Conservation (phyloP, 345 rosid genomes). For the Arabis hirsuta region DNA sequence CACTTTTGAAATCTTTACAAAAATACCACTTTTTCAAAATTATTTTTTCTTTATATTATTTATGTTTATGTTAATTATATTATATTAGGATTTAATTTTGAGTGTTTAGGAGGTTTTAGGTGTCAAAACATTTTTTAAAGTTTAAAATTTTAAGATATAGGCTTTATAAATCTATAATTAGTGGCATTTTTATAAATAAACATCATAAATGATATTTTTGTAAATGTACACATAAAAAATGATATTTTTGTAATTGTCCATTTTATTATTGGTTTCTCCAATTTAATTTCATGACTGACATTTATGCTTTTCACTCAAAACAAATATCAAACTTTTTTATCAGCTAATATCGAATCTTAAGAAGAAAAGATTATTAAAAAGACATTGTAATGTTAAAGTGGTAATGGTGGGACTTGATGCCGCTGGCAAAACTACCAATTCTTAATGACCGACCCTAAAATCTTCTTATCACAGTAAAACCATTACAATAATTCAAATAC, state of each 20-base stretch:
- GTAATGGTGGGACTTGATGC: slow-evolving; percentile 17
- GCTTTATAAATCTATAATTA: no score
- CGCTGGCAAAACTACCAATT: neutral
- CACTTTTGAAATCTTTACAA: no score
- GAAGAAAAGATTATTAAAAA: neutral
- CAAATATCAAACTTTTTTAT: neutral
- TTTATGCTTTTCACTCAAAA: neutral
- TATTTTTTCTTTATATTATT: neutral
- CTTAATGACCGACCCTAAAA: neutral
- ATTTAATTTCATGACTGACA: neutral
- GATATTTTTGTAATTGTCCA: no score
- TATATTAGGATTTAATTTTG: no score
- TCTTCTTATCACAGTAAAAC: slow-evolving; percentile 4
- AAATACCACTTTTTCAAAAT: neutral
- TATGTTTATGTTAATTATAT: no score
- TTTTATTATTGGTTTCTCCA: neutral
- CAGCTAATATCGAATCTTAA: no score
- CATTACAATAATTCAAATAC: slow-evolving; percentile 4
- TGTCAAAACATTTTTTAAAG: no score
- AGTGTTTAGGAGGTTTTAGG: no score
- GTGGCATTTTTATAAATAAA: no score
- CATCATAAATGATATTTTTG: no score
- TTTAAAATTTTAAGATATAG: no score
- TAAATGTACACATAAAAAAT: no score
- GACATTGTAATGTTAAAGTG: neutral